phyloP scores from a whole-genome alignment of 1,284 basidiomycete genomes.

The Melanopsichium pennsylvanicum region DNA sequence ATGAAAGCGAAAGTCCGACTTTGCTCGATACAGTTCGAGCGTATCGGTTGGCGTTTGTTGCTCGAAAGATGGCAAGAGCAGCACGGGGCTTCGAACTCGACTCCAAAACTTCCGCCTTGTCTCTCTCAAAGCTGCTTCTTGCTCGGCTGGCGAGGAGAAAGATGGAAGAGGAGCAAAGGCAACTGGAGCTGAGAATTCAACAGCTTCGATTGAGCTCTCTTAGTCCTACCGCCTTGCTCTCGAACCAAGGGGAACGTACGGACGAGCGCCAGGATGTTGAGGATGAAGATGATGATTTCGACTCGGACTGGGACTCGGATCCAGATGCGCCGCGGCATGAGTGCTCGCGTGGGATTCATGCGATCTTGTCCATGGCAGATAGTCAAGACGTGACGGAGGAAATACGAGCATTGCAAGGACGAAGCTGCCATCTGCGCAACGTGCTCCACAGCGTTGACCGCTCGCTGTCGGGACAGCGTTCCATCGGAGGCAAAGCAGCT shows the following conservation, averaged over 20 bases:
- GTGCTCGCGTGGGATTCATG: not conserved
- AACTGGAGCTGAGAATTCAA: slow-evolving; percentile 67
- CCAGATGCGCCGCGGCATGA: not conserved
- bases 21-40: slow-evolving; percentile 69
- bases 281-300: slow-evolving; percentile 39
- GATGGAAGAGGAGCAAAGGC: slow-evolving; percentile 71
- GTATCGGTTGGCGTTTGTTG: slow-evolving; percentile 78
- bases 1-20: slow-evolving; percentile 70
- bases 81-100: slow-evolving; percentile 81
- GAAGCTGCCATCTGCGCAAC: slow-evolving; percentile 24
- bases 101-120: slow-evolving; percentile 42
- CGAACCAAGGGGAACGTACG: slow-evolving; percentile 41
- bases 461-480: slow-evolving; percentile 59
- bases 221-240: not conserved
- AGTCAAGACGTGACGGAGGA: slow-evolving; percentile 22
- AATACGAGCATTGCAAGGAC: slow-evolving; percentile 72
- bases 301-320: slow-evolving; percentile 29
- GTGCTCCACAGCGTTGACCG: slow-evolving; percentile 19
- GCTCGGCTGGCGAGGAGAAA: slow-evolving; percentile 77
- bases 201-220: slow-evolving; percentile 65
- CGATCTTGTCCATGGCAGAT: not conserved
- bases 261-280: slow-evolving; percentile 24
- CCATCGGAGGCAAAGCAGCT: no score
- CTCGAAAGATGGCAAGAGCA: slow-evolving; percentile 74
- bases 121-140: slow-evolving; percentile 74